phyloP scores from a whole-genome alignment of 768 basidiomycete species.

The Lyophyllum semitale region DNA sequence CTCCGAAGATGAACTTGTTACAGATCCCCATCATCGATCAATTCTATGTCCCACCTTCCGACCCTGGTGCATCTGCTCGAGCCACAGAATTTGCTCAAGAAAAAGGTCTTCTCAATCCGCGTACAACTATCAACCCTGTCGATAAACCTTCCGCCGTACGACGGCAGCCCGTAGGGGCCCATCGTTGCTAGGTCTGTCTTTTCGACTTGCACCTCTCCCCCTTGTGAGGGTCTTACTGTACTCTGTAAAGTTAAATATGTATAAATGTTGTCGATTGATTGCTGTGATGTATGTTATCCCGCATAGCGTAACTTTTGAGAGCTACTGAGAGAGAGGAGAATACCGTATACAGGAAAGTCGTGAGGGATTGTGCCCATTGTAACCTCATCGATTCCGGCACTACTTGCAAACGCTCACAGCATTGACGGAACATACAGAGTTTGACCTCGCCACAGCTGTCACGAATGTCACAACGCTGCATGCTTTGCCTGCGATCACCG shows the following conservation, averaged over 20 bases:
- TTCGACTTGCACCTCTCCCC: not conserved
- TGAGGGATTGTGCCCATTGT: no score
- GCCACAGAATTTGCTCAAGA: conserved; percentile 83
- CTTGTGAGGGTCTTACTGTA: not conserved
- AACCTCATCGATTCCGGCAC: no score
- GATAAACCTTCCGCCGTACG: conserved; percentile 16
- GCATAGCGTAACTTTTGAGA: no score
- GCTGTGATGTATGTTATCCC: no score
- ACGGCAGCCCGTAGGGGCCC: conserved; percentile 15
- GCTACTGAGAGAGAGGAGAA: no score
- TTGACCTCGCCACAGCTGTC: no score
- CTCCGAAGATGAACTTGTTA: conserved; percentile 92
- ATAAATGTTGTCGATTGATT: not conserved
- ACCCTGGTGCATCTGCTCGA: conserved; percentile 68
- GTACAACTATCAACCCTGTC: conserved; percentile 34
- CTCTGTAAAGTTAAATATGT: conserved; percentile 2
- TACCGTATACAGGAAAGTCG: no score
- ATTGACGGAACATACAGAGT: no score
- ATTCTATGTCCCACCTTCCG: conserved; percentile 86
- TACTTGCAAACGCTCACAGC: no score
- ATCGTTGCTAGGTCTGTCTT: conserved; percentile 12
- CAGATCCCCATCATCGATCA: conserved; percentile 95
- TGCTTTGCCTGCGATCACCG: not conserved
- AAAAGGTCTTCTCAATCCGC: conserved; percentile 79
- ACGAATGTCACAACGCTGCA: conserved; percentile 10